phyloP scores from a whole-genome alignment of 768 basidiomycete genomes.

The Clitopilus hobsonii region DNA sequence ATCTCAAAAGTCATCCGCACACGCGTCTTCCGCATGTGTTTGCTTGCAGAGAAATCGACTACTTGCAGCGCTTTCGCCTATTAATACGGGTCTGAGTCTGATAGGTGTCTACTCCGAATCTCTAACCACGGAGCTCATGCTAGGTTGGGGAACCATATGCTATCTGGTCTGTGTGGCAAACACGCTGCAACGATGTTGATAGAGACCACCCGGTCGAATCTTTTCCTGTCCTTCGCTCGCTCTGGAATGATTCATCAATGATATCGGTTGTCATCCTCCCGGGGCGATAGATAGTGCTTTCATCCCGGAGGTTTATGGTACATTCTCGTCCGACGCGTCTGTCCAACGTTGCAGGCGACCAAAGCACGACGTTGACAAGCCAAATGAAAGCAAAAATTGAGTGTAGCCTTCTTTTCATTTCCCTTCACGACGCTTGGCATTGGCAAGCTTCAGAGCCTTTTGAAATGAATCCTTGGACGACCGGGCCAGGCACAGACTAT shows the following conservation, averaged over 20 bases:
- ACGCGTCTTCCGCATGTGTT: not conserved
- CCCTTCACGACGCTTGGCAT: not conserved
- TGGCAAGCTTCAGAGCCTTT: too few relatives aligned
- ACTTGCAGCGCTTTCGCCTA: too few relatives aligned
- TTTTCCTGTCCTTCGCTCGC: not conserved
- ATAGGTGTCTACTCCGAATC: not conserved
- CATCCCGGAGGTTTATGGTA: too few relatives aligned
- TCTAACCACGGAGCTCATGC: not conserved
- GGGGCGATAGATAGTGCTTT: not conserved
- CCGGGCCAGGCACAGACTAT: too few relatives aligned
- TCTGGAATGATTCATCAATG: not conserved
- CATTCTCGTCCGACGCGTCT: too few relatives aligned
- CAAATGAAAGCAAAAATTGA: not conserved
- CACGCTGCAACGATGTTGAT: too few relatives aligned
- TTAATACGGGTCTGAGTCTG: not conserved
- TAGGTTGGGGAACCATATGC: not conserved
- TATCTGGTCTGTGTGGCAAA: not conserved
- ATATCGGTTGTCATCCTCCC: not conserved
- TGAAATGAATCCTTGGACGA: too few relatives aligned
- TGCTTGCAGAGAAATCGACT: too few relatives aligned
- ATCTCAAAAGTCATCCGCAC: not conserved
- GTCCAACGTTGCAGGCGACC: not conserved
- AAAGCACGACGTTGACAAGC: not conserved
- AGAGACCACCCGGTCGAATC: not conserved
- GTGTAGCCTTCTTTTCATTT: not conserved